phyloP scores from a whole-genome alignment of 805 yeast genomes.

The Candida railenensis region DNA sequence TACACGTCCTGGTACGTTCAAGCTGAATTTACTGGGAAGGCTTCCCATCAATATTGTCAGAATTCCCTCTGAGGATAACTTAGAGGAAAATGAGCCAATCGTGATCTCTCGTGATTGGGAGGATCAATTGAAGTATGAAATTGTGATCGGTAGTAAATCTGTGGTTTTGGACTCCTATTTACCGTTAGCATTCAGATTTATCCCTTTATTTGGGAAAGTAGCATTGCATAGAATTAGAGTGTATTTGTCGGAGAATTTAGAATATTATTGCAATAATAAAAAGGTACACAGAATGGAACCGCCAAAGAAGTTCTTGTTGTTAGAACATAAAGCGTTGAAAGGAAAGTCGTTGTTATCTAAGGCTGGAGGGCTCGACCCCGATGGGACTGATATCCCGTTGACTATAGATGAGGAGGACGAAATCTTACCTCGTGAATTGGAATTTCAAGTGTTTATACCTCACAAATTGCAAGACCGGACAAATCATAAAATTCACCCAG shows the following conservation, averaged over 20 bases:
- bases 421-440: conserved; percentile 73
- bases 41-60: conserved; percentile 68
- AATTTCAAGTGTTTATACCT: conserved; percentile 85
- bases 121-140: conserved; percentile 84
- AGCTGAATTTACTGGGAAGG: conserved; percentile 65
- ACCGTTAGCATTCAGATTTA: conserved; percentile 80
- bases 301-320: conserved; percentile 68
- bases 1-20: conserved; percentile 83
- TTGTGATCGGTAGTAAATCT: conserved; percentile 85
- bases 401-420: conserved; percentile 48
- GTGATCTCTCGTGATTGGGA: conserved; percentile 93
- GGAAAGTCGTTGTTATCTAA: conserved; percentile 49
- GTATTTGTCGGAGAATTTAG: conserved; percentile 84
- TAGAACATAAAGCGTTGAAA: conserved; percentile 72
- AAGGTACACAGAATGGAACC: conserved; percentile 94
- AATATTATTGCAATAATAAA: conserved; percentile 82
- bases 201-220: conserved; percentile 80
- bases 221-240: conserved; percentile 83
- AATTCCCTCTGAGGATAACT: conserved; percentile 71
- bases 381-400: conserved; percentile 20
- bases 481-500: conserved; percentile 65
- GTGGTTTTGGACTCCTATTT: conserved; percentile 79
- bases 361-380: conserved; percentile 22
- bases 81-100: conserved; percentile 92
- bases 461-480: conserved; percentile 55